Percentiles rank a stretch among this genome's conserved stretches.
phyloP scores from a whole-genome alignment of 2,329 filamentous ascomycete genomes.

The Clonostachys sp. region DNA sequence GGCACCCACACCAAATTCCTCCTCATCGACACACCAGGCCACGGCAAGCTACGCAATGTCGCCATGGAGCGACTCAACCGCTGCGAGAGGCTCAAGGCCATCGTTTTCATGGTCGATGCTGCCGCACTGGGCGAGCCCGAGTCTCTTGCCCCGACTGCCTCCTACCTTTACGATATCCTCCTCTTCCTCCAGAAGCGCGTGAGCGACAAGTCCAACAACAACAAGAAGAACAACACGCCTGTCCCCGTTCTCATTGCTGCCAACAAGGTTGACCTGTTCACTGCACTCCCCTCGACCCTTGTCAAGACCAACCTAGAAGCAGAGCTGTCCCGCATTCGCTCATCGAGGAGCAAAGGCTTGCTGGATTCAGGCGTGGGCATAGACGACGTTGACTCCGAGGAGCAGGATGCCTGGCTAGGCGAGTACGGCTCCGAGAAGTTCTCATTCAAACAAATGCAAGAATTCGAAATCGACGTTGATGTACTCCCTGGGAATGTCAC shows the following conservation, averaged over 20 bases:
- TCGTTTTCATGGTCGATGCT: constrained; percentile 89
- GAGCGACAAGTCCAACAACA: constrained; percentile 16
- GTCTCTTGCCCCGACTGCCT: constrained; percentile 66
- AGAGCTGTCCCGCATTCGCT: constrained; percentile 75
- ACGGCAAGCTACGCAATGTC: constrained; percentile 82
- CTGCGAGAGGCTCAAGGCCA: constrained; percentile 54
- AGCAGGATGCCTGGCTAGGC: constrained; percentile 81
- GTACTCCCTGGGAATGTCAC: constrained; percentile 71
- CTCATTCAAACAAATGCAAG: constrained; percentile 74
- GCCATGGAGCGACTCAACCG: constrained; percentile 48
- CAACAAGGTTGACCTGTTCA: constrained; percentile 96
- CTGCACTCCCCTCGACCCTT: constrained; percentile 73
- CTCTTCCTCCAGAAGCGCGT: constrained; percentile 73
- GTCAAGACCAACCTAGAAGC: constrained; percentile 73
- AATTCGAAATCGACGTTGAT: constrained; percentile 75
- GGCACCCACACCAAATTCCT: constrained; percentile 65
- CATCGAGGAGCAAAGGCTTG: constrained; percentile 73
- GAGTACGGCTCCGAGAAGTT: constrained; percentile 76
- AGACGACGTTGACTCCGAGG: constrained; percentile 57
- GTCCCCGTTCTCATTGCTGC: constrained; percentile 80
- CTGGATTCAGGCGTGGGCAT: constrained; percentile 74
- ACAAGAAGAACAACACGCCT: constrained; percentile 11
- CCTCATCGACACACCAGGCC: constrained; percentile 86
- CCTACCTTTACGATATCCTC: constrained; percentile 87
- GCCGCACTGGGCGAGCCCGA: constrained; percentile 58